Base-by-base conservation (phyloP, 2,329 filamentous ascomycete genomes). In the Pleurostoma richardsiae region DNA sequence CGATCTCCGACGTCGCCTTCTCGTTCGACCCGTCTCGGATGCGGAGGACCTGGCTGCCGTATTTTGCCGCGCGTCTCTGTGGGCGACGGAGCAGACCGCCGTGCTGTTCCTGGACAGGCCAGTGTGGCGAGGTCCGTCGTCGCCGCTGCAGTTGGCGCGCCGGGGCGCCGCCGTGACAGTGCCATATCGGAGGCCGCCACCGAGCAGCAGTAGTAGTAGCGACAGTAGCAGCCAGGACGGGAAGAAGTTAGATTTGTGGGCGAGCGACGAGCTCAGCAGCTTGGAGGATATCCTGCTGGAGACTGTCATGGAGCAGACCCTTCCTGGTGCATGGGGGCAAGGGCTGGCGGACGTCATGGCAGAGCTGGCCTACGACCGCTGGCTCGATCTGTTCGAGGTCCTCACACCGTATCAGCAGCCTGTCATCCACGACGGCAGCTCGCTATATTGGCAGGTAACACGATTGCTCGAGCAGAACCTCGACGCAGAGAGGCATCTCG, bases 391-490 rank as follows among this genome's bases (percentile, higher is more conserved):
- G 29, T 63, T 70, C 40, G 68, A 68, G 7, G 31, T 52, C 1
- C 43, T 66, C 26, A 46, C 55, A 4, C 42, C 52, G 5, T 48
- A 49, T 26, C 39, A 46, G 28, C 36, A 47, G 6, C 27, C 40
- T 11, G 8, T 31, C 5, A 5, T 44, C 38, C 19, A 47, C 10
- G 49, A 52, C 7, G 52, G 47, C 4, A 33, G 44, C 3, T 47
- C 53, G 1, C 44, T 67, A 5, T 61, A 58, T 49, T 63, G 59
- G 60, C 56, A 61, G 40, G 55, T 59, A 4, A 53, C 61, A 26
- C 53, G 54, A 33, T 60, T 56, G 5, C 55, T 71, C 2, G 68
- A 71, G 49, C 55, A 60, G 27, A 72, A 71, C 41, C 46, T 65
- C 6, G 58, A 59, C 40, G 50, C 49, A 36, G 39, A 51, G 1